Evolutionary conservation across 495 filamentous ascomycete species (phyloP).

Genomic region (Apodospora peruviana): DNA sequence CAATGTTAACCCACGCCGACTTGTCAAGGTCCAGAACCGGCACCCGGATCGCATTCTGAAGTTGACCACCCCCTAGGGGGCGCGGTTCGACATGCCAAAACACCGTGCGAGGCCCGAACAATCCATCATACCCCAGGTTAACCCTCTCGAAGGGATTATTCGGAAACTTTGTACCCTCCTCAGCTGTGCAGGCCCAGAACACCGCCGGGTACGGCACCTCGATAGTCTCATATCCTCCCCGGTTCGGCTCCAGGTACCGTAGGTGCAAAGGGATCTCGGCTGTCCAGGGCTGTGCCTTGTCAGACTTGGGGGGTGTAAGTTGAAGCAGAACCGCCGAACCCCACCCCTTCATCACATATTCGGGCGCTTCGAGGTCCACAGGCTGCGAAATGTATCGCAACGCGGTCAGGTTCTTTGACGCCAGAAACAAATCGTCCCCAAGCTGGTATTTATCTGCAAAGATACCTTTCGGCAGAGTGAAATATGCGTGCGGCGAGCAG

Average conservation of each 20-base stretch:
- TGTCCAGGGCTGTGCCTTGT: conserved; percentile 49
- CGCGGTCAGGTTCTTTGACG: conserved; percentile 66
- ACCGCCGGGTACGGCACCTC: conserved; percentile 68
- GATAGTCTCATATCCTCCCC: conserved; percentile 43
- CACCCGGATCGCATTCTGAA: conserved; percentile 59
- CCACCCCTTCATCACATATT: conserved; percentile 73
- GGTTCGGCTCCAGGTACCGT: conserved; percentile 65
- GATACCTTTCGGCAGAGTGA: conserved; percentile 77
- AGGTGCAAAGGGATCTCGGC: conserved; percentile 81
- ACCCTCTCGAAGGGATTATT: conserved; percentile 81
- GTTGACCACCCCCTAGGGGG: conserved; percentile 26
- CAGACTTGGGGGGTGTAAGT: conserved; percentile 48
- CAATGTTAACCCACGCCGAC: conserved; percentile 57
- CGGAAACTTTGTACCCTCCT: conserved; percentile 66
- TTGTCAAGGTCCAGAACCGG: conserved; percentile 67
- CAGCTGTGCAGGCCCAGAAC: conserved; percentile 86
- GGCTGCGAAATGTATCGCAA: conserved; percentile 68
- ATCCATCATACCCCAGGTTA: conserved; percentile 78
- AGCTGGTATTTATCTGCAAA: conserved; percentile 78
- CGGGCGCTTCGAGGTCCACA: conserved; percentile 89
- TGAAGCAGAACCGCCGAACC: conserved; percentile 76
- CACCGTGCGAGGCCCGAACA: conserved; percentile 74
- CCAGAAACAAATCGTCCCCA: conserved; percentile 32
- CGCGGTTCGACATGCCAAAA: conserved; percentile 79
- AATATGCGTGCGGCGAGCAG: conserved; percentile 75